Conservation (phyloP, 257 asterid species). For the Marsdenia floribunda region DNA sequence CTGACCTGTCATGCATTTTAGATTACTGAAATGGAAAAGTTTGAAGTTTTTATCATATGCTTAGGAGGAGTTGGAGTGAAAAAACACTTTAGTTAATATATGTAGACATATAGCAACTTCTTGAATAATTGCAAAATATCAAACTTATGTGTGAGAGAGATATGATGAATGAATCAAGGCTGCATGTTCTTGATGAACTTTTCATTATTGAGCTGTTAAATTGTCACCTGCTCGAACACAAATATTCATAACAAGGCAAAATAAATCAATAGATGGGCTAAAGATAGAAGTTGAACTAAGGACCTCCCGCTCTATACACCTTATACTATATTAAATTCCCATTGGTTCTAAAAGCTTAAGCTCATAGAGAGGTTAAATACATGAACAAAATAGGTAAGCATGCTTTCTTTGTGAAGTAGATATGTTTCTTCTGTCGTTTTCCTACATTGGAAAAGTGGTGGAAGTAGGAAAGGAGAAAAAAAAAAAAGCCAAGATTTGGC, state of each 20-base stretch:
- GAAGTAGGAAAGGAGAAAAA: too few relatives aligned
- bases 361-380: too few relatives aligned
- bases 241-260: too few relatives aligned
- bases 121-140: not conserved
- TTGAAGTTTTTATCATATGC: not conserved
- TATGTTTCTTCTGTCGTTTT: too few relatives aligned
- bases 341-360: too few relatives aligned
- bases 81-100: not conserved
- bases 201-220: not conserved
- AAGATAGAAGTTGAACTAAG: too few relatives aligned
- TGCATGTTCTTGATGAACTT: not conserved
- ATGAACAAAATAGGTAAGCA: not conserved
- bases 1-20: not conserved
- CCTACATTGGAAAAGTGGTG: too few relatives aligned
- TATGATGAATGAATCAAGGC: not conserved
- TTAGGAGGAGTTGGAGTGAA: not conserved
- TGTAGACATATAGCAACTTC: not conserved
- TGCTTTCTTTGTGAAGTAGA: not conserved
- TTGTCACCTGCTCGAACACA: too few relatives aligned
- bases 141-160: not conserved
- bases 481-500: too few relatives aligned
- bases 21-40: not conserved
- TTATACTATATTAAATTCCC: too few relatives aligned
- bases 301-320: too few relatives aligned
- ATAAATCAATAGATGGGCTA: too few relatives aligned